Percentiles rank a stretch among this genome's conserved stretches.
These are phyloP conservation scores for Claviceps quebecensis DNA, from an alignment of 2,329 filamentous ascomycete genomes.

Conservation along the genomic window DNA sequence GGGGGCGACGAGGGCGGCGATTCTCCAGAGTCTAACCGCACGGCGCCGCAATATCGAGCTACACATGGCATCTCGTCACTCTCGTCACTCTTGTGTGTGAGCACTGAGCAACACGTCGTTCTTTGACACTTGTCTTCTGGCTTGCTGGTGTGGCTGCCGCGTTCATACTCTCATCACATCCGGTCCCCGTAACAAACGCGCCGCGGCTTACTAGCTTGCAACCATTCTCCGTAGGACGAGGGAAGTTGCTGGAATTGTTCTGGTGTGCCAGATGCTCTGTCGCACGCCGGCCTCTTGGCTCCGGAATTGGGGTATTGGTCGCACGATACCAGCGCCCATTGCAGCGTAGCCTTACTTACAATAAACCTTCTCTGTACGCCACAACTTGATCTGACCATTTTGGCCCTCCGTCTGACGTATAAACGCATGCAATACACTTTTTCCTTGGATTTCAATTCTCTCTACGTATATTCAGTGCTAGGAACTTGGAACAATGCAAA, in stretches of 20 bases:
- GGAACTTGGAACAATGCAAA: too few relatives aligned
- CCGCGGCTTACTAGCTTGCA: background rate
- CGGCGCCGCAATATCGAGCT: slow-evolving; percentile 2
- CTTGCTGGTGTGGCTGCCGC: background rate
- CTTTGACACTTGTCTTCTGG: background rate
- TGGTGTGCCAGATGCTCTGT: background rate
- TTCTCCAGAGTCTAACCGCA: background rate
- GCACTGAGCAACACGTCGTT: background rate
- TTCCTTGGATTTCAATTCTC: too few relatives aligned
- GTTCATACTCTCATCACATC: background rate
- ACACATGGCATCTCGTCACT: background rate
- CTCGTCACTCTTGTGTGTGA: background rate
- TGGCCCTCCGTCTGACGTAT: too few relatives aligned
- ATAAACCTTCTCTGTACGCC: too few relatives aligned
- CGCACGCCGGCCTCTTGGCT: background rate
- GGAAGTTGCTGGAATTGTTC: background rate
- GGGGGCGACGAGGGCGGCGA: slow-evolving; percentile 5
- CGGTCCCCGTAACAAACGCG: background rate
- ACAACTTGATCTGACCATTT: too few relatives aligned
- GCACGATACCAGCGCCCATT: background rate
- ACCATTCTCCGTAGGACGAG: background rate
- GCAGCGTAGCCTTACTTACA: too few relatives aligned
- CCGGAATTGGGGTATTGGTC: background rate
- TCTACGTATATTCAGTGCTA: too few relatives aligned
- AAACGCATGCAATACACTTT: too few relatives aligned